These are phyloP conservation scores for Paecilomyces dactylethromorphus DNA, from an alignment of 2,329 filamentous ascomycete species.

Conservation along the genomic window DNA sequence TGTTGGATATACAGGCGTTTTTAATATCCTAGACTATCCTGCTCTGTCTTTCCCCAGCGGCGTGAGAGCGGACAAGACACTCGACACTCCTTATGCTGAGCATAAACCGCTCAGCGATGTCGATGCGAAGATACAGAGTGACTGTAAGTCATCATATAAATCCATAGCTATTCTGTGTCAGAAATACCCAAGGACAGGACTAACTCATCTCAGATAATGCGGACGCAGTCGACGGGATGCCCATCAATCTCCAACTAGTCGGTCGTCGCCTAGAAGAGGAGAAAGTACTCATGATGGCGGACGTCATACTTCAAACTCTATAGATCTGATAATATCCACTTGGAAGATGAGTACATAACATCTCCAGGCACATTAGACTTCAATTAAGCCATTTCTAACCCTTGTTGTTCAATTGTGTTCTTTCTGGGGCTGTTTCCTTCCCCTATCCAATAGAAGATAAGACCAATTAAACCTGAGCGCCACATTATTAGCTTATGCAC, in stretches of 20 bases:
- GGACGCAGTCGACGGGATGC: conserved; percentile 12
- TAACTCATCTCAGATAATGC: conserved; percentile 3
- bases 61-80: neutral
- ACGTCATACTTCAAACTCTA: neutral
- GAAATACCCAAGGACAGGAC: conserved; percentile 4
- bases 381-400: neutral
- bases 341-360: neutral
- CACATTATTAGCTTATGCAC: neutral
- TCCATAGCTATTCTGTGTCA: conserved; percentile 9
- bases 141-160: conserved; percentile 2
- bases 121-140: neutral
- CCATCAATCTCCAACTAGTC: conserved; percentile 23
- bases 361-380: neutral
- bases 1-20: neutral
- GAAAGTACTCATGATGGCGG: conserved; percentile 26
- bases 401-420: neutral
- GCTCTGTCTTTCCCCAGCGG: neutral
- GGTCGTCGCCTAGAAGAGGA: conserved; percentile 25
- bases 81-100: neutral
- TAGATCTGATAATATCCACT: neutral
- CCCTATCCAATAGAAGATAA: neutral
- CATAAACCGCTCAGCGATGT: neutral
- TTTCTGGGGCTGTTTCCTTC: neutral
- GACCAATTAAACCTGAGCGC: neutral
- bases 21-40: neutral